Evolutionary conservation across 2,329 filamentous ascomycete genomes (phyloP), one percentile per base, ranked within the genome.

Genomic region (Sporothrix luriei): DNA sequence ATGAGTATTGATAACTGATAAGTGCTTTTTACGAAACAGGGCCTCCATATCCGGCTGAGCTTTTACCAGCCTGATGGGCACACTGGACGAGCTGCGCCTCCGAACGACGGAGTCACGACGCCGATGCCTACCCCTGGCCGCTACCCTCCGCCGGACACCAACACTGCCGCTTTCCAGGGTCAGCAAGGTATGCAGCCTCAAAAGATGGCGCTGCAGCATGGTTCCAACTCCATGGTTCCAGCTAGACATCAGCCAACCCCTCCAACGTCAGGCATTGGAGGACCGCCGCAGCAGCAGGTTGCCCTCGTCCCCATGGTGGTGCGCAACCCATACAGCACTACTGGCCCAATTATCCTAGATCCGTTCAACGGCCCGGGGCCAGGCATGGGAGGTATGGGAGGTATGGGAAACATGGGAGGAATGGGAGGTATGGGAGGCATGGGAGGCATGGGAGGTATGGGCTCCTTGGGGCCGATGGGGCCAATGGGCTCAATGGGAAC

Each of bases 371-470:
- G 76, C 29, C 75, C 77, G 62, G 72, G 75, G 19, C 4, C 54
- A 9, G 29, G 54, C 4, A 92, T 92, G 89, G 84, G 84, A 26
- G 84, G 84, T 61, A 85, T 85, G 82, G 84, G 82, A 13, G 85
- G 85, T 26, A 85, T 80, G 79, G 79, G 80, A 10, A 79, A 78
- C 21, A 83, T 88, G 86, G 85, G 54, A 7, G 10, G n/a, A 6
- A 57, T 57, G 54, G 84, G 84, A 26, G 84, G 84, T 61, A 85
- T 85, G 82, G 84, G 82, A 13, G 85, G 85, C 26, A 85, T 80
- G 79, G 79, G 80, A 10, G 79, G 79, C 21, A 83, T 88, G 86
- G 85, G 54, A 7, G 10, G n/a, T 7, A 57, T 57, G 54, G 38
- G 38, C 1, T 3, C 55, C 5, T 24, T 51, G 46, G 62, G 62